Evolutionary conservation across 495 filamentous ascomycete species (phyloP).

Genomic region (Elasticomyces elasticus): DNA sequence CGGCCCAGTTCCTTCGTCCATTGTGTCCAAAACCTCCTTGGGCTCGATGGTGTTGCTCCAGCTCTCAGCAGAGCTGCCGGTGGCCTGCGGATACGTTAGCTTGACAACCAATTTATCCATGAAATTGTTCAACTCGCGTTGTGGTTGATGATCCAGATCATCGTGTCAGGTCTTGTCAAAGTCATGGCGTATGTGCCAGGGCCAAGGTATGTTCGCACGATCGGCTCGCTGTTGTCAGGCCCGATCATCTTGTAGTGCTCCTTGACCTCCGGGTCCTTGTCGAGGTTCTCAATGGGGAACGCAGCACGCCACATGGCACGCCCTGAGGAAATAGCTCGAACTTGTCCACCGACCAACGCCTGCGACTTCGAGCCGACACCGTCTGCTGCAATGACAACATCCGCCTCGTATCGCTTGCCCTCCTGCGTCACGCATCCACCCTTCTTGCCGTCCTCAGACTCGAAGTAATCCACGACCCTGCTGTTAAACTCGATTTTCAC

Average conservation of each 20-base stretch:
- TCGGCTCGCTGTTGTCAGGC: slow-evolving; percentile 29
- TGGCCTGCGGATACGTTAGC: slow-evolving; percentile 30
- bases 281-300: slow-evolving; percentile 33
- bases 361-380: slow-evolving; percentile 46
- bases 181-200: slow-evolving; percentile 43
- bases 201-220: slow-evolving; percentile 29
- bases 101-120: background rate
- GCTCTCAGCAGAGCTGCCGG: slow-evolving; percentile 39
- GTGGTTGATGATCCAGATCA: slow-evolving; percentile 50
- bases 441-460: slow-evolving; percentile 35
- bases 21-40: slow-evolving; percentile 44
- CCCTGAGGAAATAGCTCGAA: slow-evolving; percentile 39
- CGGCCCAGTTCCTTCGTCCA: slow-evolving; percentile 38
- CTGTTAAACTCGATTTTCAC: slow-evolving; percentile 45
- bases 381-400: slow-evolving; percentile 52
- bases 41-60: slow-evolving; percentile 45
- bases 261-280: slow-evolving; percentile 29
- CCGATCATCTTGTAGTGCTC: slow-evolving; percentile 36
- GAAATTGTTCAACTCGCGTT: slow-evolving; percentile 30
- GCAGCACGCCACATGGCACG: slow-evolving; percentile 46
- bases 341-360: slow-evolving; percentile 40
- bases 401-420: slow-evolving; percentile 41
- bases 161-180: slow-evolving; percentile 39
- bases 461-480: slow-evolving; percentile 41
- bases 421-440: slow-evolving; percentile 41